Base-by-base conservation (phyloP, 176 grass and related monocot genomes). In the Musa troglodytarum region DNA sequence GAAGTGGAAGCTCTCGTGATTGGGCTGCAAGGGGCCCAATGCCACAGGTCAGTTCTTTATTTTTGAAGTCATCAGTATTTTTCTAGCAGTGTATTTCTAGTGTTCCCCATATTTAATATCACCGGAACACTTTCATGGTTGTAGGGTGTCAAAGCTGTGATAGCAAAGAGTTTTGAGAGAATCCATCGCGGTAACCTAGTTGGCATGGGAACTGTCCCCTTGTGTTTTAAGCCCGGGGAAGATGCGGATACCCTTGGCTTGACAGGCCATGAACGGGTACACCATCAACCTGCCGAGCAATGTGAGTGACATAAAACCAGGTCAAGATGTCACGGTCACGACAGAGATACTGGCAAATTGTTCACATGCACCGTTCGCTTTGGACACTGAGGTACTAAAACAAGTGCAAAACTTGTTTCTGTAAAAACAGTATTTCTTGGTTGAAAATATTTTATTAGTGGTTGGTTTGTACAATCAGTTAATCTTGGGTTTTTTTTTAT, bases 1-100 rank as follows among this genome's bases (percentile, higher is more conserved):
- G 92, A 72, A 96, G 92, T 76, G 92, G 92, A 74, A 96, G 92
- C 78, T 96, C 92, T 59, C 85, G 92, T 54, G 92, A 96, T 79
- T 96, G 92, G 92, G 92, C 92, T 72, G 92, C 89, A 4, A 96
- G 92, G 87, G 92, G 92, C 20, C 92, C 92, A 64, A 96, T 92
- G 92, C 82, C 92, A 21, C 87, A 87, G 87, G 92, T 89, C 3
- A 3, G 71, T 54, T 67, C 3, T 34, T 73, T 23, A 11, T 57
- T 10, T 73, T 54, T 54, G 58, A 24, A 68, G 12, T 17, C 28
- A 15, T 14, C 7, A 61, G 2, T 26, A 29, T 23, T 54, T 23
- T 54, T 8, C 17, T 25, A 15, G 14, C 29, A 5, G 34, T 43
- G 3, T 6, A 49, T 12, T 34, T 62, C 6, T 62, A 62, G 58